Evolutionary conservation across 306 rosid genomes (phyloP), one percentile per base, ranked within the genome.

Genomic region (Cyamopsis tetragonoloba): DNA sequence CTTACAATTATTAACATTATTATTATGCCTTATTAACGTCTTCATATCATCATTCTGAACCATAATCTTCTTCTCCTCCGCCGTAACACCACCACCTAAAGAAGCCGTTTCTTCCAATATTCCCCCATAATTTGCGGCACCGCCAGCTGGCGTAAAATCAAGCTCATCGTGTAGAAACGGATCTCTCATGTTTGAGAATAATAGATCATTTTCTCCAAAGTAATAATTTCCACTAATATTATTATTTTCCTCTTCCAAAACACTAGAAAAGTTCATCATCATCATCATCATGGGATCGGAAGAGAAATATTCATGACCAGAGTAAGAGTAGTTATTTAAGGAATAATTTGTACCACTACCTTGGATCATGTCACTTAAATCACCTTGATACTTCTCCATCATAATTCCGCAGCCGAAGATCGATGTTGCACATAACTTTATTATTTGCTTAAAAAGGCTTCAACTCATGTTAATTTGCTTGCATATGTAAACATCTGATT

Each of bases 151-250:
- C 18, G 62, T n/a, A n/a, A n/a, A 18, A 42, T 15, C 50, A 23
- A 79, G 79, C 50, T 82, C 77, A 5, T 82, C 77, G 4, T 83
- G 77, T 11, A 85, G 84, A 77, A 90, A 84, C 37, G 96, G 95
- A 82, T 90, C 96, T 72, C 79, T 77, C 37, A 50, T 56, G 73
- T 64, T 75, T 5, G 95, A 82, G 59, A 87, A 90, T 13, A 87
- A 90, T 13, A 95, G 96, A 74, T 90, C 88, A 27, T n/a, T n/a
- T n/a, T n/a, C n/a, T n/a, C 96, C 95, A n/a, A 90, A 90, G 64
- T n/a, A n/a, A n/a, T n/a, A n/a, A n/a, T 54, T 53, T 9, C 62
- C 47, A 10, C 31, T 48, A 2, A 63, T 35, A 12, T n/a, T n/a
- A n/a, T n/a, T n/a, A n/a, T n/a, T n/a, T n/a, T n/a, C n/a, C n/a